Evolutionary conservation across 306 rosid genomes (phyloP), one percentile per base, ranked within the genome.

Genomic region (Begonia fuchsioides): DNA sequence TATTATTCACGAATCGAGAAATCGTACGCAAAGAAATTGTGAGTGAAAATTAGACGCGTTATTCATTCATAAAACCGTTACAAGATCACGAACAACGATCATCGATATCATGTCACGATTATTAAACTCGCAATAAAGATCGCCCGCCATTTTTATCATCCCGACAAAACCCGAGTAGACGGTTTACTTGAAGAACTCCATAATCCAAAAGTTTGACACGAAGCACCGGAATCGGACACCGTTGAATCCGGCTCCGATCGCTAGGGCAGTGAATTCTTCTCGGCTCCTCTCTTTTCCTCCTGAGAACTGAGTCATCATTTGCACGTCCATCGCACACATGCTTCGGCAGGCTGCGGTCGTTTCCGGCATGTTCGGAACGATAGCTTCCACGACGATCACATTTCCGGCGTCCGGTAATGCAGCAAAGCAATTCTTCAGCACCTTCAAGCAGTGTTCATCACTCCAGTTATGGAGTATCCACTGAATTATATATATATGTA

Each of bases 281-380:
- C 59, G 51, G 51, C 10, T 68, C 13, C 82, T 43, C 61, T 73
- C 88, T 50, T 59, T 83, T 45, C 90, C 94, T 10, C 86, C 76
- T 0, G 44, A 61, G 39, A 13, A 43, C 46, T 67, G 74, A 38
- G 76, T 68, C 83, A 76, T 64, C 86, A 83, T 69, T 11, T 50
- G 0, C 52, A 74, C 59, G 60, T 79, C 82, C 0, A n/a, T 0
- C 15, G 64, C 66, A 6, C 56, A 45, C 5, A 32, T 32, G 9
- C 10, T 14, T 52, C 50, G 71, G 14, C 2, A 50, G 15, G 51
- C 44, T 12, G 52, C 3, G 19, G 17, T 69, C 4, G 51, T 51
- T 59, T 72, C 77, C 1, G 69, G 66, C 17, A 47, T 12, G 0
- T n/a, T 16, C 0, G 78, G 59, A 60, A 72, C 46, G 43, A 79